Base-by-base conservation (phyloP, 805 yeast species). In the Henningerozyma blattae region DNA sequence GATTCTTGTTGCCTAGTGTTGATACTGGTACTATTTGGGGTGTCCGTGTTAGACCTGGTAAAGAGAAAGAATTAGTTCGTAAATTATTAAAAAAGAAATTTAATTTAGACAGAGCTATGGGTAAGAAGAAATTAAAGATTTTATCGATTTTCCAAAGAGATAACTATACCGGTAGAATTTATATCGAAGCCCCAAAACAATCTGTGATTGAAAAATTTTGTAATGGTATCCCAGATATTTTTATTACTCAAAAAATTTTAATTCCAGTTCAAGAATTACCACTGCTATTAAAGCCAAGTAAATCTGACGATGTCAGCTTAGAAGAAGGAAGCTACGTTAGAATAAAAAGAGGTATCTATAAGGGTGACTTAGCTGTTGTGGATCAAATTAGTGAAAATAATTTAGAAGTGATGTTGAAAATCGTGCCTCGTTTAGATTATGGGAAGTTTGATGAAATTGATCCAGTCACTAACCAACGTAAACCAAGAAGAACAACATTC, bases 1-100 rank as follows among this genome's bases (percentile, higher is more conserved):
- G 94, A 51, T 72, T 91, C 47, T 68, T 91, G 46, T 68, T 91
- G 58, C 98, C 98, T 10, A 85, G 96, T 22, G 94, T 91, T 38
- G 85, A 87, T 48, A 96, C 91, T 54, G 97, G 98, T 7, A 77
- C 85, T 35, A 84, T 91, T 47, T 91, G 95, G 82, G 97, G 95
- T 51, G 75, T 91, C 30, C 75, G 95, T 58, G 85, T 94, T 62
- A 74, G 93, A 50, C 85, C 83, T 22, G 96, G 97, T 32, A 75
- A 80, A 45, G 98, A 91, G 59, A 89, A 84, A 57, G 95, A 85
- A 34, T 65, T 87, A 42, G 94, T 91, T 17, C 74, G 85, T 43
- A 82, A 82, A 43, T 63, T 91, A 33, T 68, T 80, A 60, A 86
- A 87, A 47, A 85, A 87, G 62, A 83, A 84, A 64, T 61, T 78